Conservation (phyloP, 176 grass and related monocot species). For the Bothriochloa decipiens region DNA sequence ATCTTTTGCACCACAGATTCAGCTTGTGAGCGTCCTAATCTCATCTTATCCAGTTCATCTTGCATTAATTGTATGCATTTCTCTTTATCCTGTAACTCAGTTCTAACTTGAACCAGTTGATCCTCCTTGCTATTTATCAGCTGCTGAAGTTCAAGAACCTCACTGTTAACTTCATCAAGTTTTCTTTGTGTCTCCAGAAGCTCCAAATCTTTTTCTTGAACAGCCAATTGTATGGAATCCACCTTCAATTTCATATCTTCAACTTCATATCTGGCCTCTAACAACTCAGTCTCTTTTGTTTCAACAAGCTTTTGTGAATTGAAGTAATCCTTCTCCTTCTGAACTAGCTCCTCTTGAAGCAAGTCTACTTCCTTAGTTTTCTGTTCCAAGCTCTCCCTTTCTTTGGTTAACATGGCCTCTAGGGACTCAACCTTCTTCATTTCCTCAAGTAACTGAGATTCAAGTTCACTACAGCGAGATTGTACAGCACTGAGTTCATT, state of each 20-base stretch:
- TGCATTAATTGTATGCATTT: slow-evolving; percentile 42
- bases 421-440: slow-evolving; percentile 58
- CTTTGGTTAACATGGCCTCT: slow-evolving; percentile 64
- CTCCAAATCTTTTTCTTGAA: slow-evolving; percentile 73
- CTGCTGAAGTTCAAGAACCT: slow-evolving; percentile 51
- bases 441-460: slow-evolving; percentile 55
- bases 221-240: slow-evolving; percentile 52
- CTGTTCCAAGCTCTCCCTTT: slow-evolving; percentile 62
- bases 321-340: slow-evolving; percentile 59
- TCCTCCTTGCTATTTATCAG: slow-evolving; percentile 60
- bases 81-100: slow-evolving; percentile 60
- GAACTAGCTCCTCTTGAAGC: slow-evolving; percentile 64
- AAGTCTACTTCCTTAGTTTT: slow-evolving; percentile 63
- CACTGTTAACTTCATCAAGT: slow-evolving; percentile 50
- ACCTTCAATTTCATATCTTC: slow-evolving; percentile 77
- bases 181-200: slow-evolving; percentile 55
- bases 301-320: slow-evolving; percentile 65
- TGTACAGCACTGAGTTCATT: slow-evolving; percentile 53
- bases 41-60: slow-evolving; percentile 56
- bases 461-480: slow-evolving; percentile 54
- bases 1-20: slow-evolving; percentile 61
- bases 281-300: slow-evolving; percentile 69
- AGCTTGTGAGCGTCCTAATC: slow-evolving; percentile 53
- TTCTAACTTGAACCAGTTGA: slow-evolving; percentile 55
- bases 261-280: slow-evolving; percentile 71